These are phyloP conservation scores for Candida freyschussii DNA, from an alignment of 1,139 yeast species.

Conservation along the genomic window DNA sequence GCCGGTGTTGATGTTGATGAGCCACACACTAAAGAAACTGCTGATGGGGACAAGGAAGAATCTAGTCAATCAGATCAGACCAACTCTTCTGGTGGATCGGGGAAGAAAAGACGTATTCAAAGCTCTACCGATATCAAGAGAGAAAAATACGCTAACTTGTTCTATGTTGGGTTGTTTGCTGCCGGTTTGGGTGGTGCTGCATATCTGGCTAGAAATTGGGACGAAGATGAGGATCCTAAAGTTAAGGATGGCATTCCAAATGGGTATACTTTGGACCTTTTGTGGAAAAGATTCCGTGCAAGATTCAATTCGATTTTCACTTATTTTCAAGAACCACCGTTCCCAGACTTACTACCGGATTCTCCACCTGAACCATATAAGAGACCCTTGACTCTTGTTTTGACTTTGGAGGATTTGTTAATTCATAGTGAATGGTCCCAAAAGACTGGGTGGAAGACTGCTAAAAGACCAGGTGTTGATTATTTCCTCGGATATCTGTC, in stretches of 20 bases:
- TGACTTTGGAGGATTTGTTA: constrained; percentile 84
- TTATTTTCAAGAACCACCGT: constrained; percentile 90
- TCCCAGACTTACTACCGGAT: constrained; percentile 86
- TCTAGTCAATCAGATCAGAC: too few species aligned
- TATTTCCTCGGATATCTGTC: constrained; percentile 92
- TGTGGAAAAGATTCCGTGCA: constrained; percentile 63
- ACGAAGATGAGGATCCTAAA: constrained; percentile 64
- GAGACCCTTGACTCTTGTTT: constrained; percentile 85
- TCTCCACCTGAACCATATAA: constrained; percentile 91
- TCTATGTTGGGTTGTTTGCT: constrained; percentile 59
- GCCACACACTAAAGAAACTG: constrained; percentile 11
- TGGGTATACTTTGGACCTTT: constrained; percentile 64
- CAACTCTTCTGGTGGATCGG: constrained; percentile 11
- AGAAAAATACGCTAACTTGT: constrained; percentile 63
- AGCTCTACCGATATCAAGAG: constrained; percentile 66
- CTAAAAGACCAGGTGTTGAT: constrained; percentile 97
- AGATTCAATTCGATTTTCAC: constrained; percentile 75
- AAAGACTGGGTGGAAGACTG: constrained; percentile 96
- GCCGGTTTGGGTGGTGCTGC: constrained; percentile 60
- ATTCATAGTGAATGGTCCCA: constrained; percentile 92
- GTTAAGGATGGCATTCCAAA: constrained; percentile 48
- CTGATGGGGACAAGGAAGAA: too few species aligned
- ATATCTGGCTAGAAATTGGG: constrained; percentile 86
- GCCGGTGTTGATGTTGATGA: constrained; percentile 71
- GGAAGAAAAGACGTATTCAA: constrained; percentile 40